Base-by-base conservation (phyloP, 768 basidiomycete genomes). In the Fomitopsis pulvina region DNA sequence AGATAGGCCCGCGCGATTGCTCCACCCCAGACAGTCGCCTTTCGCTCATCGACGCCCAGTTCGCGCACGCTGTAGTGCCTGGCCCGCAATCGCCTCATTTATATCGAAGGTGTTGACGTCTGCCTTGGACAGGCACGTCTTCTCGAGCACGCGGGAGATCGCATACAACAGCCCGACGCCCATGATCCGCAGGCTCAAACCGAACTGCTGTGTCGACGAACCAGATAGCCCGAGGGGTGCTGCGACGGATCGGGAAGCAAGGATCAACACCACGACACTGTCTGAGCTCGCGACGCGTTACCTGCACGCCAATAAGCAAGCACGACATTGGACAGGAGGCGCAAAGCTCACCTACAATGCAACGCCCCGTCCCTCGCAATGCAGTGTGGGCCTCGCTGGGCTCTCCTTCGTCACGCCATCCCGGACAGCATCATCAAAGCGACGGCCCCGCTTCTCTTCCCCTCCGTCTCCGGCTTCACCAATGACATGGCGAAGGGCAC, bases 41-140 rank as follows among this genome's bases (percentile, higher is more conserved):
- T 93, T 58, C 81, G 77, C 53, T 72, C 77, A 2, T 81, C 77
- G 54, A 92, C 78, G 24, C 79, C 79, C 46, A 94, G 67, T 54
- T 79, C 76, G 56, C 87, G 68, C 24, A 92, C 65, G 41, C 71
- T 77, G 69, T 83, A 90, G 71, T 2, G 89, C 90, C 64, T 88
- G 86, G 26, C 77, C 80, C 22, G 92, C 90, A 63, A 92, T 92
- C 25, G 92, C 91, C 66, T 92, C 91, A 63, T 93, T 92, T 66
- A 92, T 90, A 69, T 93, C 89, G 68, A 73, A 94, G 63, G 93
- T 88, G 68, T 95, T 91, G 57, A 95, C 71, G 57, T 94, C 92
- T 41, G 77, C 68, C 52, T 73, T 70, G 38, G 68, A 63, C 43
- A 94, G 71, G 12, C 88, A 86, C 1, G 78, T 73, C 59, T 80